Base-by-base conservation (phyloP, 139 green algal genomes). In the Coelastrella sp. region DNA sequence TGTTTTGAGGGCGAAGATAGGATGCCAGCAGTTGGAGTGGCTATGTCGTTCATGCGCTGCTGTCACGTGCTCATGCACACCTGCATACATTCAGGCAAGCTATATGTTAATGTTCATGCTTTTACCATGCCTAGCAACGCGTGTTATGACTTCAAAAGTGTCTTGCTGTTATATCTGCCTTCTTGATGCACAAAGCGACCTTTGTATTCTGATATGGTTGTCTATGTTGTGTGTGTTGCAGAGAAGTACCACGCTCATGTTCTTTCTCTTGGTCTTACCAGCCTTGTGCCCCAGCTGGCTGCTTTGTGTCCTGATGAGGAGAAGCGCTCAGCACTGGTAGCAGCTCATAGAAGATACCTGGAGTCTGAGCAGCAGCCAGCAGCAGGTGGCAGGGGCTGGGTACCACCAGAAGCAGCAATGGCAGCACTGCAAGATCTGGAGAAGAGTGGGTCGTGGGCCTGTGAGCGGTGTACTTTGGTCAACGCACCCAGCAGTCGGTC, bases 351-450 rank as follows among this genome's bases (percentile, higher is more conserved):
- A 2, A 32, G 27, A 25, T 90, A 91, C 57, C 88, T 95, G 27
- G 73, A 45, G 11, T 85, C 30, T 7, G 23, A 7, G 25, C 77
- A 83, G 35, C 32, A 38, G 17, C 45, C 72, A 17, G 27, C 19
- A 9, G 63, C 85, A 32, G 45, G 81, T 0, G 85, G 85, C 79
- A 81, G 64, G 35, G 88, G 90, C 32, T 94, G 91, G 93, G 88
- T 96, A 76, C 93, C 93, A 0, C 93, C 93, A 9, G 93, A 96
- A 84, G 94, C 89, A 0, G 94, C 92, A 0, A 79, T 86, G 21
- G 90, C 89, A 40, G 90, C 89, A 3, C 90, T 87, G 13, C 73
- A 75, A 17, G 84, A 91, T 3, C 93, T 91, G 0, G 79, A 72
- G 40, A 37, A 41, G 23, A 64, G 86, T 60, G 84, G 71, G 77